Evolutionary conservation across 2,329 filamentous ascomycete genomes (phyloP).

Genomic region (Aureobasidium sp.): DNA sequence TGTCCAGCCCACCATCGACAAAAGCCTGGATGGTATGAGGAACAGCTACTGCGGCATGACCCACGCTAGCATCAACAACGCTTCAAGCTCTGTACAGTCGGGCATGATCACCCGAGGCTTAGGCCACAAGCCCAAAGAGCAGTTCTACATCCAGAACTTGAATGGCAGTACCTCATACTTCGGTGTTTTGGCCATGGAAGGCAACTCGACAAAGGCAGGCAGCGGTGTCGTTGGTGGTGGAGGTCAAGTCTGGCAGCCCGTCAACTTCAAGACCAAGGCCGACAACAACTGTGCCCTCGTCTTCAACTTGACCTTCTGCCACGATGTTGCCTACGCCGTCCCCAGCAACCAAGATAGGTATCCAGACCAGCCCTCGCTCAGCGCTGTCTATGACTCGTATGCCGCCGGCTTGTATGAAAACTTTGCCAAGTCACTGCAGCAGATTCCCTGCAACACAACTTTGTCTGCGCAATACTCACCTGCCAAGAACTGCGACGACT

Average conservation of each 20-base stretch:
- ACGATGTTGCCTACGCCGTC: slow-evolving; percentile 82
- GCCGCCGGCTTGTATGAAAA: slow-evolving; percentile 63
- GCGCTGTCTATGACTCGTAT: slow-evolving; percentile 69
- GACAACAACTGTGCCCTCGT: slow-evolving; percentile 80
- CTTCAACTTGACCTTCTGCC: slow-evolving; percentile 82
- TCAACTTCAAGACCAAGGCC: slow-evolving; percentile 36
- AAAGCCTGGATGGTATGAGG: slow-evolving; percentile 59
- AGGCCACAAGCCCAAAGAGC: slow-evolving; percentile 67
- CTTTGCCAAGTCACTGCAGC: slow-evolving; percentile 75
- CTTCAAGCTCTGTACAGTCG: slow-evolving; percentile 32
- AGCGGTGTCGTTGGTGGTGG: slow-evolving; percentile 60
- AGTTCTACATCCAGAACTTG: slow-evolving; percentile 76
- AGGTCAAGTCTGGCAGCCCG: slow-evolving; percentile 64
- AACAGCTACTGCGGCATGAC: slow-evolving; percentile 78
- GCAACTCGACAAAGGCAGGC: slow-evolving; percentile 47
- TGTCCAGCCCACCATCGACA: slow-evolving; percentile 54
- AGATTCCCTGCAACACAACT: slow-evolving; percentile 76
- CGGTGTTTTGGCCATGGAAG: slow-evolving; percentile 62
- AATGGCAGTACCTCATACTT: slow-evolving; percentile 65
- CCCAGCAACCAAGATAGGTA: slow-evolving; percentile 66
- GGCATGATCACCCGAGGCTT: slow-evolving; percentile 63
- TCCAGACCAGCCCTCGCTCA: slow-evolving; percentile 55
- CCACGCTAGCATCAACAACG: slow-evolving; percentile 42
- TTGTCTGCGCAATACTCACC: slow-evolving; percentile 73
- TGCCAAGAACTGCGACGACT: slow-evolving; percentile 67